These are phyloP conservation scores for Pholiota adiposa DNA, from an alignment of 1,284 basidiomycete genomes.

Conservation along the genomic window DNA sequence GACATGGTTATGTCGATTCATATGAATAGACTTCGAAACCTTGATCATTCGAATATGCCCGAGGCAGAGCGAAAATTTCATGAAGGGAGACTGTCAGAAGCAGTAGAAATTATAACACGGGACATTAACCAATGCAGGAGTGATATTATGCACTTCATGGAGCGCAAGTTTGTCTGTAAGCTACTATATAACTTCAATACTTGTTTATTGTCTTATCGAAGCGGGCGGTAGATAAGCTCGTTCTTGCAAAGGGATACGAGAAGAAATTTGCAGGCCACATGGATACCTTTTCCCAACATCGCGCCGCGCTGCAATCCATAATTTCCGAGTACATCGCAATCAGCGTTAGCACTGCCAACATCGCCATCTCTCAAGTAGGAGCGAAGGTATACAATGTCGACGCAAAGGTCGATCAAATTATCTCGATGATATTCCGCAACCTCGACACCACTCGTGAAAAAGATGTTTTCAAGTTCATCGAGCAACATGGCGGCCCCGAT, in stretches of 20 bases:
- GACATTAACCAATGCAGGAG: constrained; percentile 32
- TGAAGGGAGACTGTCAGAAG: constrained; percentile 21
- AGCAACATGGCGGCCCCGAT: constrained; percentile 31
- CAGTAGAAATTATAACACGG: constrained; percentile 27
- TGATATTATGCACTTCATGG: constrained; percentile 32
- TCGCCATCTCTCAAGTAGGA: constrained; percentile 3
- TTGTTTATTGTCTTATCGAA: background rate
- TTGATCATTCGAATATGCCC: constrained; percentile 11
- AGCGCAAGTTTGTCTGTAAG: constrained; percentile 32
- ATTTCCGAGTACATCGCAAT: constrained; percentile 39
- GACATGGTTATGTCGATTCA: too few species aligned
- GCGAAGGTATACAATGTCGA: constrained; percentile 32
- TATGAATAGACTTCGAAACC: constrained; percentile 20
- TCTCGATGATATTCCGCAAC: constrained; percentile 29
- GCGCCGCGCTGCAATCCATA: constrained; percentile 35
- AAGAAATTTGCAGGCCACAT: constrained; percentile 36
- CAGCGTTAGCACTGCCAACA: constrained; percentile 35
- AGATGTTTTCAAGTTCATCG: constrained; percentile 34
- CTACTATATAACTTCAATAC: background rate
- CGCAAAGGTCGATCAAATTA: constrained; percentile 24
- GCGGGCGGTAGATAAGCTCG: constrained; percentile 37
- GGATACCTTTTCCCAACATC: constrained; percentile 37
- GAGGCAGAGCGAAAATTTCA: constrained; percentile 12
- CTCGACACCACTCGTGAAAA: constrained; percentile 34
- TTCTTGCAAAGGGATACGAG: constrained; percentile 44